Evolutionary conservation across 805 yeast species (phyloP).

Genomic region (Candida pini): DNA sequence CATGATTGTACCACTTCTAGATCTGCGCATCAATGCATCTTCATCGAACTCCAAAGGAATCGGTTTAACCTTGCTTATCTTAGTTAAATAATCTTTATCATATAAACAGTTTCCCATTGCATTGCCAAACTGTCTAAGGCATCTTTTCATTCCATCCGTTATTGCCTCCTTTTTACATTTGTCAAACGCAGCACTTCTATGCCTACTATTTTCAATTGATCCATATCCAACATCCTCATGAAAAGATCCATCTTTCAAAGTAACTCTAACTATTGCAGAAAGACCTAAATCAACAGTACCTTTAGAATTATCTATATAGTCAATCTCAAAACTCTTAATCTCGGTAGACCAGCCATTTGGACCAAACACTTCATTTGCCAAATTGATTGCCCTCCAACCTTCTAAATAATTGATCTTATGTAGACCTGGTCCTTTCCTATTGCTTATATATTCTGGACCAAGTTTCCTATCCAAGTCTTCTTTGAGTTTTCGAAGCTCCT

Average conservation of each 20-base stretch:
- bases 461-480: conserved; percentile 34
- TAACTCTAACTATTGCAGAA: conserved; percentile 65
- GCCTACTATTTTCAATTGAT: conserved; percentile 60
- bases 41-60: conserved; percentile 27
- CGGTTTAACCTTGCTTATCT: conserved; percentile 39
- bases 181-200: conserved; percentile 67
- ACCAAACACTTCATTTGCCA: conserved; percentile 79
- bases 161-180: conserved; percentile 82
- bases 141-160: conserved; percentile 78
- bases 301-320: conserved; percentile 60
- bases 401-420: conserved; percentile 66
- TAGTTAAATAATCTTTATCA: conserved; percentile 58
- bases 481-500: conserved; percentile 22
- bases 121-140: conserved; percentile 74
- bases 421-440: conserved; percentile 72
- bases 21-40: conserved; percentile 25
- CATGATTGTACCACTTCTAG: conserved; percentile 8
- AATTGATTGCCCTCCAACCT: conserved; percentile 77
- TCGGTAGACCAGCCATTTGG: conserved; percentile 82
- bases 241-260: conserved; percentile 74
- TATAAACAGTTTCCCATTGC: conserved; percentile 81
- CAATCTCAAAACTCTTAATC: conserved; percentile 58
- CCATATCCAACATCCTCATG: conserved; percentile 80
- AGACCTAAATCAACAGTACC: conserved; percentile 60
- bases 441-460: conserved; percentile 76